Evolutionary conservation across 2,329 filamentous ascomycete genomes (phyloP).

Genomic region (Didymella keratinophila): DNA sequence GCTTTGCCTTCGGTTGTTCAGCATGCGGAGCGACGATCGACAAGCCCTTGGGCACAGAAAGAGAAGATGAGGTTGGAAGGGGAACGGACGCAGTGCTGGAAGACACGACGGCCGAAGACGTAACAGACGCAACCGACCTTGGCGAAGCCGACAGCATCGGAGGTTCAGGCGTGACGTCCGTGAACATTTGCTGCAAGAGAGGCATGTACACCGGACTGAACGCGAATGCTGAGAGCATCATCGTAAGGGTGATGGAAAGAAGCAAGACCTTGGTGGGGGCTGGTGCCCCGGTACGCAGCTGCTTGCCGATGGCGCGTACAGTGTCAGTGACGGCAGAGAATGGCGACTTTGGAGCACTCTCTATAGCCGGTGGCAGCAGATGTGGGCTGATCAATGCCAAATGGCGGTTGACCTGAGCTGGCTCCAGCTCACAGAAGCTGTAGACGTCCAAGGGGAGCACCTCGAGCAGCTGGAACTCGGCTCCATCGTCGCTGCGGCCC

Average conservation of each 20-base stretch:
- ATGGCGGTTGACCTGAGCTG: conserved; percentile 50
- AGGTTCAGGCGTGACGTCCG: conserved; percentile 12
- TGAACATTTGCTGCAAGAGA: conserved; percentile 17
- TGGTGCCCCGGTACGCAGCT: conserved; percentile 15
- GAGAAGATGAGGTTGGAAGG: conserved; percentile 2
- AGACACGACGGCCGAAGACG: conserved; percentile 15
- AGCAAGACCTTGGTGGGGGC: conserved; percentile 9
- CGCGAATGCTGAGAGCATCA: conserved; percentile 28
- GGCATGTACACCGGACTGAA: conserved; percentile 26
- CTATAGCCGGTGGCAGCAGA: conserved; percentile 19
- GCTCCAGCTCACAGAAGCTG: conserved; percentile 44
- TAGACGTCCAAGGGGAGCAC: conserved; percentile 45
- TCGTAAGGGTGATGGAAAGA: conserved; percentile 27
- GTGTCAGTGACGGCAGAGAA: conserved; percentile 14
- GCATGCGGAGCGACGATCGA: conserved; percentile 30
- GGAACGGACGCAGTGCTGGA: conserved; percentile 9
- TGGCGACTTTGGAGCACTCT: conserved; percentile 6
- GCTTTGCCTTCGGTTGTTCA: conserved; percentile 18
- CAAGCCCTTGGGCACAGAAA: conserved; percentile 16
- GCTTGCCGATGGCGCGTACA: conserved; percentile 21
- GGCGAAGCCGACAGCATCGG: conserved; percentile 9
- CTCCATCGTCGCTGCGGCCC: conserved; percentile 31
- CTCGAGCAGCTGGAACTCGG: conserved; percentile 40
- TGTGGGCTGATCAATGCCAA: conserved; percentile 44
- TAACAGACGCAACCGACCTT: neutral